Evolutionary conservation across 1,139 yeast genomes (phyloP).

Genomic region (Protomyces gravidus): DNA sequence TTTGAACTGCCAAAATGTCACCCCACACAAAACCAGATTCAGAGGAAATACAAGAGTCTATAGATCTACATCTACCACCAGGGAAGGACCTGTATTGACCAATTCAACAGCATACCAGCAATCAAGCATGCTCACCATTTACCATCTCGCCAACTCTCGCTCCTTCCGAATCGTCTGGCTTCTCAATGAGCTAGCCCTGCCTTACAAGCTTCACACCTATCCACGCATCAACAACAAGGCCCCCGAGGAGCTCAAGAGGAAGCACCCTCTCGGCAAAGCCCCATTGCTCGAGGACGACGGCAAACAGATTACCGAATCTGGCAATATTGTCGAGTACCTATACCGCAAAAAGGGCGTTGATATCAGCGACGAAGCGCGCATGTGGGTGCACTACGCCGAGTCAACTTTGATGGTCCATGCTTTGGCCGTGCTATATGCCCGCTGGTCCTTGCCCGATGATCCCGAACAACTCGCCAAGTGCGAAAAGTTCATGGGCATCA

Average conservation of each 20-base stretch:
- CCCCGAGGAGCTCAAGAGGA: conserved; percentile 47
- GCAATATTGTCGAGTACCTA: conserved; percentile 38
- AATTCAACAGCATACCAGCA: no score
- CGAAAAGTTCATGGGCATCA: conserved; percentile 9
- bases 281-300: conserved; percentile 51
- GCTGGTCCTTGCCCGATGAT: conserved; percentile 15
- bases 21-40: no score
- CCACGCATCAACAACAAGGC: conserved; percentile 38
- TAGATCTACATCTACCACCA: no score
- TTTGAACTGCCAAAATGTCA: no score
- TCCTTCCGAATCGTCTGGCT: conserved; percentile 55
- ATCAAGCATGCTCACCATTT: conserved; percentile 2
- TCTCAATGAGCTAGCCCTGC: conserved; percentile 51
- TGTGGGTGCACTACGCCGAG: conserved; percentile 53
- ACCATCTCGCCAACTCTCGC: conserved; percentile 49
- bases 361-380: conserved; percentile 36
- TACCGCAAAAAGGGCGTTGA: conserved; percentile 39
- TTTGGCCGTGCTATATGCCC: conserved; percentile 17
- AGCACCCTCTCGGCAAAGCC: conserved; percentile 56
- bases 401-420: conserved; percentile 51
- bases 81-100: no score
- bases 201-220: conserved; percentile 49
- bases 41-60: no score
- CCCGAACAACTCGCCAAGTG: conserved; percentile 7
- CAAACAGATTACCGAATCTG: conserved; percentile 37